Evolutionary conservation across 2,329 filamentous ascomycete genomes (phyloP).

Genomic region (Pseudopithomyces maydicus): DNA sequence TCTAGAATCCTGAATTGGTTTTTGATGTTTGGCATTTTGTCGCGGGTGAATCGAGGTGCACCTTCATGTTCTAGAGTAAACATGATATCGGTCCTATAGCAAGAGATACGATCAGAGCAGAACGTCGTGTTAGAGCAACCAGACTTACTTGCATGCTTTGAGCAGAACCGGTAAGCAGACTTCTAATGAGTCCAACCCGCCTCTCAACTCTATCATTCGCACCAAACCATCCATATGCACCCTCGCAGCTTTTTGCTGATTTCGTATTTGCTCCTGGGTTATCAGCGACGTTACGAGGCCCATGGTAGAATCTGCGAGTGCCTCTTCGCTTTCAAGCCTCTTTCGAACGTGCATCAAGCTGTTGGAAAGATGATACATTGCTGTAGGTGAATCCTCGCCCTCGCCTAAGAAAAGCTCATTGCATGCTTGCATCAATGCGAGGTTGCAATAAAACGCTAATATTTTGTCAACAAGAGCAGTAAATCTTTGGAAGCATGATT

Average conservation of each 20-base stretch:
- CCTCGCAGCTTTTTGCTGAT: background rate
- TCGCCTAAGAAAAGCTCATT: conserved; percentile 1
- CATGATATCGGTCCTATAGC: conserved; percentile 1
- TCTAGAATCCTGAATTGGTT: background rate
- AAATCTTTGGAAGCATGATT: background rate
- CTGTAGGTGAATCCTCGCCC: background rate
- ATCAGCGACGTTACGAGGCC: conserved; percentile 1
- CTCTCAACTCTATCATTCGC: conserved; percentile 3
- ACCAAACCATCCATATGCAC: conserved; percentile 1
- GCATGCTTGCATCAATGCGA: conserved; percentile 8
- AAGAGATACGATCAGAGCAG: background rate
- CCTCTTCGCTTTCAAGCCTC: conserved; percentile 4
- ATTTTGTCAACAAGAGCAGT: background rate
- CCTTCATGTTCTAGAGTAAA: conserved; percentile 1
- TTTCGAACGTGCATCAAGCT: background rate
- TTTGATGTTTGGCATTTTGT: background rate
- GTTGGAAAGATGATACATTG: conserved; percentile 1
- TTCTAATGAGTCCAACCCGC: background rate
- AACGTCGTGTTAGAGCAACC: too few relatives aligned
- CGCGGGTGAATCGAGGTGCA: background rate
- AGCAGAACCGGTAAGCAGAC: background rate
- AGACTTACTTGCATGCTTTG: conserved; percentile 7
- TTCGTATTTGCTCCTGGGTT: conserved; percentile 4
- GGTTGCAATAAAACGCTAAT: conserved; percentile 3
- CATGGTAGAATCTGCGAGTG: conserved; percentile 7